A percentile compares a stretch with the other conserved stretches of the same genome.
These are phyloP conservation scores for Akanthomyces uredinophilus DNA, from an alignment of 2,329 filamentous ascomycete species.

Conservation along the genomic window DNA sequence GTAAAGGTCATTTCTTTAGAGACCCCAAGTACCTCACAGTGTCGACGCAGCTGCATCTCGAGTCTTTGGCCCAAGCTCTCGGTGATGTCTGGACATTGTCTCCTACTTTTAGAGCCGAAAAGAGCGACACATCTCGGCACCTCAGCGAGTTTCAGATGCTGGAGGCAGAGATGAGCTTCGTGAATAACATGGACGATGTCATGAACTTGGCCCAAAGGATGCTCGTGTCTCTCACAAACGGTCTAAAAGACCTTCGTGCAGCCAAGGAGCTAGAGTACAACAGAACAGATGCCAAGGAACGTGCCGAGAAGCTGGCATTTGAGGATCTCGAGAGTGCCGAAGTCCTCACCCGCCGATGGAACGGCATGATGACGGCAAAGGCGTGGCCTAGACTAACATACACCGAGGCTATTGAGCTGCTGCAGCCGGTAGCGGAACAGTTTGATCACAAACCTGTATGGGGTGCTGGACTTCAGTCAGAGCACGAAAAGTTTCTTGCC, in stretches of 20 bases:
- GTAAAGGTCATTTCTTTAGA: slow-evolving; percentile 62
- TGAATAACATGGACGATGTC: slow-evolving; percentile 61
- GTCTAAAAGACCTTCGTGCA: slow-evolving; percentile 36
- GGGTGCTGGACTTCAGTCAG: slow-evolving; percentile 73
- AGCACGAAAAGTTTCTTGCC: slow-evolving; percentile 89
- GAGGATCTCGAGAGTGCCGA: slow-evolving; percentile 37
- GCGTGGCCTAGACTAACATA: slow-evolving; percentile 82
- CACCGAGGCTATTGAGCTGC: slow-evolving; percentile 64
- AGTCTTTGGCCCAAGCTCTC: slow-evolving; percentile 82
- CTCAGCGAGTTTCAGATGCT: slow-evolving; percentile 99
- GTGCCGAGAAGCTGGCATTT: slow-evolving; percentile 38
- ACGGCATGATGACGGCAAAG: slow-evolving; percentile 48
- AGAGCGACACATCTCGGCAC: slow-evolving; percentile 88
- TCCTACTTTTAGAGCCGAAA: slow-evolving; percentile 89
- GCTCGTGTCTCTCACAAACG: slow-evolving; percentile 50
- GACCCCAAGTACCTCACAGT: slow-evolving; percentile 92
- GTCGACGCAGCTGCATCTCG: slow-evolving; percentile 88
- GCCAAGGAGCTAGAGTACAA: slow-evolving; percentile 39
- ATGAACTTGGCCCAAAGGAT: slow-evolving; percentile 79
- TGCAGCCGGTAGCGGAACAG: slow-evolving; percentile 53
- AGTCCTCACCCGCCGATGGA: slow-evolving; percentile 65
- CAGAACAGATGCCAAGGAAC: slow-evolving; percentile 30
- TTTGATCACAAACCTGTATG: slow-evolving; percentile 69
- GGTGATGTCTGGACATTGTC: slow-evolving; percentile 92
- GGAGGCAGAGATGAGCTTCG: slow-evolving; percentile 83